Evolutionary conservation across 345 rosid genomes (phyloP).

Genomic region (Populus deltoides): DNA sequence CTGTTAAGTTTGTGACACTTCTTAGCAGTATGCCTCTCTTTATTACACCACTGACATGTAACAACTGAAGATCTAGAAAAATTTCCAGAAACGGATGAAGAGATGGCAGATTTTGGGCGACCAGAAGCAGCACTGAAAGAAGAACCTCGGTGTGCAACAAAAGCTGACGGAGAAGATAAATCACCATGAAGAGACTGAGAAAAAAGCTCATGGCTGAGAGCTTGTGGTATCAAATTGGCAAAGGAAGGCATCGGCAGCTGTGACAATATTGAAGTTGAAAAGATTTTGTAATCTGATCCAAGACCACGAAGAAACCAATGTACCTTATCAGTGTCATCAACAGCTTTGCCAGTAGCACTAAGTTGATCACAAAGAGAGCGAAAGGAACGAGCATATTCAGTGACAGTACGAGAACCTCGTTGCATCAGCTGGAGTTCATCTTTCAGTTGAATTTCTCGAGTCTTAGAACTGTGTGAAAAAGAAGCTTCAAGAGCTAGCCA

Average conservation of each 20-base stretch:
- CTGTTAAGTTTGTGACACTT: too few species aligned
- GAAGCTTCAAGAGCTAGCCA: neutral
- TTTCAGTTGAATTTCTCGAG: neutral
- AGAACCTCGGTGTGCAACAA: neutral
- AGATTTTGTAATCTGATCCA: neutral
- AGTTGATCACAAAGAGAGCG: neutral
- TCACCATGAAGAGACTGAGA: neutral
- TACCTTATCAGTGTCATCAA: neutral
- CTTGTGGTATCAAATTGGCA: neutral
- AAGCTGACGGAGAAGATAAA: too few species aligned
- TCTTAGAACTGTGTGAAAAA: neutral
- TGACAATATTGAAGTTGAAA: neutral
- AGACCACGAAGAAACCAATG: neutral
- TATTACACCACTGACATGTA: too few species aligned
- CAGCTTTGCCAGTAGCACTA: neutral
- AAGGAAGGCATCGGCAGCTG: neutral
- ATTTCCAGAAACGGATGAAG: too few species aligned
- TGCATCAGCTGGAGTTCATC: slow-evolving; percentile 3
- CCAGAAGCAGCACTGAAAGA: too few species aligned
- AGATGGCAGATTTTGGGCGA: too few species aligned
- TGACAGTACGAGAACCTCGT: neutral
- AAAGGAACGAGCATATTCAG: neutral
- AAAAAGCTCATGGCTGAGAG: neutral
- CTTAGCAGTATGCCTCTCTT: too few species aligned
- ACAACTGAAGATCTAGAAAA: too few species aligned